These are phyloP conservation scores for Paramecium primaurelia DNA, from an alignment of 73 alveolate genomes.

Conservation along the genomic window DNA sequence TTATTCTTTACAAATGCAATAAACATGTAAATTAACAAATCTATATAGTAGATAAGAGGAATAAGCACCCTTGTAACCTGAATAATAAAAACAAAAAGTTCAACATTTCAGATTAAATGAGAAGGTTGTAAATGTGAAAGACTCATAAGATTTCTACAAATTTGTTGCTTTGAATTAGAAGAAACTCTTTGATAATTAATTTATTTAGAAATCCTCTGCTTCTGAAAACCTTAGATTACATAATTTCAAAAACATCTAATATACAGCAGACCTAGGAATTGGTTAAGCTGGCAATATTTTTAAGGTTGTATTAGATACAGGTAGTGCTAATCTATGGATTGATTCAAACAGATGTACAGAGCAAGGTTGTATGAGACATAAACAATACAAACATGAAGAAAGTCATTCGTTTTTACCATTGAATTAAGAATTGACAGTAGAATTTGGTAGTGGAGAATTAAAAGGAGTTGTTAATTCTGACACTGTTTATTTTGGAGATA, in stretches of 20 bases:
- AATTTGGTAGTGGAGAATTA: slow-evolving; percentile 73
- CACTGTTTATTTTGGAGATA: slow-evolving; percentile 65
- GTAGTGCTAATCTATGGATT: slow-evolving; percentile 62
- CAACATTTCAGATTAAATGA: not conserved
- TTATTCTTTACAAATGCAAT: not conserved
- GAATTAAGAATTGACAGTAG: not conserved
- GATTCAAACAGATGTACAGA: slow-evolving; percentile 57
- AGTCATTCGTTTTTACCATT: not conserved
- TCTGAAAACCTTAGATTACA: slow-evolving; percentile 20
- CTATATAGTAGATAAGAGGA: not conserved
- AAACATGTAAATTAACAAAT: not conserved
- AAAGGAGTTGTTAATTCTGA: slow-evolving; percentile 68
- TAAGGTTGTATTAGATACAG: slow-evolving; percentile 69
- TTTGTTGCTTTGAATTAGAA: not conserved
- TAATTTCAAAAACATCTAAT: slow-evolving; percentile 47
- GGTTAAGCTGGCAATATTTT: slow-evolving; percentile 67
- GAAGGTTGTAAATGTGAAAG: not conserved
- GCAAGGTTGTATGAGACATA: slow-evolving; percentile 45
- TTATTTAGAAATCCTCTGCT: not conserved
- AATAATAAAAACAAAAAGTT: not conserved
- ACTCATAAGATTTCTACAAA: not conserved
- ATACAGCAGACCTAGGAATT: slow-evolving; percentile 64
- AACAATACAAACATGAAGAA: slow-evolving; percentile 9
- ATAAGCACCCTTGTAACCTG: not conserved
- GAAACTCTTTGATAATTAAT: not conserved